Evolutionary conservation across 1,139 yeast genomes (phyloP), one percentile per base, ranked within the genome.

Genomic region (Geotrichum aggregatum): DNA sequence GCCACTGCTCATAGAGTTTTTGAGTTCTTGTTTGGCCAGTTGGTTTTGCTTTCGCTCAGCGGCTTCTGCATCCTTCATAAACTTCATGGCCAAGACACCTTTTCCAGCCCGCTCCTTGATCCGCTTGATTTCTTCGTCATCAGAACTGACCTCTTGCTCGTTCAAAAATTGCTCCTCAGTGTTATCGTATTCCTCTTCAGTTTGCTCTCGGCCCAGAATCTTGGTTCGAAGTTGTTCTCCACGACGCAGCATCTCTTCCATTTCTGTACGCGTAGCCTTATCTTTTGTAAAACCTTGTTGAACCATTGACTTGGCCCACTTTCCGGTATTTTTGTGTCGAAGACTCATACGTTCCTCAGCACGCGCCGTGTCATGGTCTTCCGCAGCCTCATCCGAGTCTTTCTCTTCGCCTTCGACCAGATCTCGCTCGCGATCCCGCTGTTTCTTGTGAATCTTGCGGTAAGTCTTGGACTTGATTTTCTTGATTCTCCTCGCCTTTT

Each of bases 301-400:
- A 50, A 91, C 82, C 91, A 91, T 83, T 46, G 87, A 81, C 67
- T 83, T 83, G 14, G 98, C 97, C 97, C 98, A 91, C 65, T 82
- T 80, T 41, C 62, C 58, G 52, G 86, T 87, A 43, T 91, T 87
- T 67, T 87, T 89, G 72, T 91, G 98, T 64, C 87, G 86, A 61
- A 89, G 75, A 3, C 87, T 76, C 95, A 94, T 94, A 70, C 98
- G 80, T 69, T 92, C 98, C 60, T 81, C 79, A 1, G 98, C 98
- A 56, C 98, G 77, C 61, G 83, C 88, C 52, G 79, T 82, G 57
- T 84, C 94, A 59, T 82, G 88, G 34, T 72, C 78, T 52, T 74
- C 79, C 52, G 74, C 79, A 31, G 71, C 74, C 19, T 71, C 76
- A 35, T 68, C 75, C 3, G 61, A 67, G 21, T 66, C 74, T 11